Evolutionary conservation across 306 rosid genomes (phyloP), one percentile per base, ranked within the genome.

Genomic region (Neltuma alba): DNA sequence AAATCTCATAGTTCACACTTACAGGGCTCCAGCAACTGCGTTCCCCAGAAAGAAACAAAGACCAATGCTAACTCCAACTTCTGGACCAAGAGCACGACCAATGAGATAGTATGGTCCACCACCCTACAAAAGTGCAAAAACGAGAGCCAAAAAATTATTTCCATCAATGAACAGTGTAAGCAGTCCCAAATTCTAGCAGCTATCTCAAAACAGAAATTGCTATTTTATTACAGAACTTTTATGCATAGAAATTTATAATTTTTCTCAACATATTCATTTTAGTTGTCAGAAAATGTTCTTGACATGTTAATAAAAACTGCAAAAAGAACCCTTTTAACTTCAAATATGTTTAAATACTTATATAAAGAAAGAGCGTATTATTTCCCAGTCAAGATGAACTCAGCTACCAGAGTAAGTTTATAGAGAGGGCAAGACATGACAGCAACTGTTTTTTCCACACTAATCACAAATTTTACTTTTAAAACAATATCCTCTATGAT

Each of bases 81-180:
- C 99, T 79, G 99, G 99, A 84, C 99, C 99, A 84, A 95, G 99
- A 70, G 98, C 99, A 76, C 99, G 99, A 60, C 99, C 99, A 54
- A 95, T 95, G 78, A 95, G 99, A 89, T 95, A 95, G 85, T 95
- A 95, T 1, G 99, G 99, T 70, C 99, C 99, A 76, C 99, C 99
- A 80, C 99, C 99, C 99, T 95, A 83, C 79, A 84, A 76, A 82
- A 81, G 27, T 55, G 79, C 68, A 71, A 13, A 68, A 57, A 80
- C 20, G 74, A 75, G 74, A 20, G 62, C 47, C 27, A 65, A 28
- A 64, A 77, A 66, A 21, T 31, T 69, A 73, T 80, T 74, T 61
- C 33, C 60, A 86, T 42, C 55, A 67, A 79, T 38, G 72, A 38
- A 66, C 50, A 65, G n/a, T 37, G 20, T 38, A 38, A 7, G 38